These are phyloP conservation scores for Cordyceps cicadae DNA, from an alignment of 2,329 filamentous ascomycete genomes.

Conservation along the genomic window DNA sequence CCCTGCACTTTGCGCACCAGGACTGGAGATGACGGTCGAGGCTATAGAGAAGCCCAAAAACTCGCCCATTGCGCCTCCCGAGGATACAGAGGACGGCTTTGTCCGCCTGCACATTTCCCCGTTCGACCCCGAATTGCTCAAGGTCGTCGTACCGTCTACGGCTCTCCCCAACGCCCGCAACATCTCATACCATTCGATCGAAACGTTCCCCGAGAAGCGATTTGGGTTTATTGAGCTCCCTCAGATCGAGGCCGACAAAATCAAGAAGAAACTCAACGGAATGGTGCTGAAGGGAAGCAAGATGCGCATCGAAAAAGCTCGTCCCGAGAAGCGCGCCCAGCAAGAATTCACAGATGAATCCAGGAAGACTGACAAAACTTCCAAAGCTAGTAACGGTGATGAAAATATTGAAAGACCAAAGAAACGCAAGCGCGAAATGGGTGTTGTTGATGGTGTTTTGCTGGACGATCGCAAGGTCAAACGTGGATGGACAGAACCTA, in stretches of 20 bases:
- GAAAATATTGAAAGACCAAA: conserved; percentile 20
- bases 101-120: conserved; percentile 74
- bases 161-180: conserved; percentile 60
- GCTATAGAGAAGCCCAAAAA: not conserved
- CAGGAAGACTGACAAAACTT: conserved; percentile 20
- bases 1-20: not conserved
- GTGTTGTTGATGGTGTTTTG: conserved; percentile 57
- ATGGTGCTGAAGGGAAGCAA: conserved; percentile 77
- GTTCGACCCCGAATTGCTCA: conserved; percentile 65
- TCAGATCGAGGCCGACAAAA: conserved; percentile 71
- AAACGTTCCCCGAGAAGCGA: conserved; percentile 80
- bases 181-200: conserved; percentile 78
- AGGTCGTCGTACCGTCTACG: conserved; percentile 61
- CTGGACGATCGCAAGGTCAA: conserved; percentile 73
- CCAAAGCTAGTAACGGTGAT: conserved; percentile 22
- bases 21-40: conserved; percentile 11
- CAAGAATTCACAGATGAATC: conserved; percentile 24
- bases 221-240: conserved; percentile 90
- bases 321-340: conserved; percentile 33
- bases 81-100: conserved; percentile 19
- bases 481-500: conserved; percentile 76
- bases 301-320: conserved; percentile 74
- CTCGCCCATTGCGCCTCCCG: conserved; percentile 5
- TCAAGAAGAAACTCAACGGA: conserved; percentile 86
- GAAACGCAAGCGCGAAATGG: conserved; percentile 44